phyloP scores from a whole-genome alignment of 306 rosid species.

The Amphicarpaea edgeworthii region DNA sequence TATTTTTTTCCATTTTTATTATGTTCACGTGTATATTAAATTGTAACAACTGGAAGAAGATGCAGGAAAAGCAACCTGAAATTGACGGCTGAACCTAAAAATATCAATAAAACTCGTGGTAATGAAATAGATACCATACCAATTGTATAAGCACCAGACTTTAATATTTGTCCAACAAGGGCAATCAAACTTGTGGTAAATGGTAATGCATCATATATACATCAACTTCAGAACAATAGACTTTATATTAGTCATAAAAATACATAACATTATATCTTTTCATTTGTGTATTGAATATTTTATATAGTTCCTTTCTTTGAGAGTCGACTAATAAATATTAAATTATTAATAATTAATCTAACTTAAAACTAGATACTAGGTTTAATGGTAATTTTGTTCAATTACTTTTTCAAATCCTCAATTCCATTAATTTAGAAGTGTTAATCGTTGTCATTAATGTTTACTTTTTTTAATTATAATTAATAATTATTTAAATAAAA shows the following conservation, averaged over 20 bases:
- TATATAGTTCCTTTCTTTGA: neutral
- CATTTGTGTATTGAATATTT: neutral
- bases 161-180: neutral
- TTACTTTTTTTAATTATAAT: too few relatives aligned
- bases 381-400: too few relatives aligned
- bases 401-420: too few relatives aligned
- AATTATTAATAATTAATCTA: too few relatives aligned
- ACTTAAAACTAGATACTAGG: neutral
- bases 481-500: too few relatives aligned
- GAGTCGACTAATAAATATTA: neutral
- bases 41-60: slow-evolving; percentile 8
- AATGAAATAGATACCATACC: slow-evolving; percentile 35
- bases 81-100: slow-evolving; percentile 7
- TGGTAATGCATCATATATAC: neutral
- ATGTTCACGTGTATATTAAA: slow-evolving; percentile 12
- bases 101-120: neutral
- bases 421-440: too few relatives aligned
- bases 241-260: neutral
- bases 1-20: neutral
- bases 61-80: slow-evolving; percentile 28
- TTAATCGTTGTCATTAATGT: too few relatives aligned
- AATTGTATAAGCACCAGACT: neutral
- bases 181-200: neutral
- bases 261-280: neutral
- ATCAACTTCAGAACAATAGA: neutral